Base-by-base conservation (phyloP, 345 rosid species). In the Salix caprea region DNA sequence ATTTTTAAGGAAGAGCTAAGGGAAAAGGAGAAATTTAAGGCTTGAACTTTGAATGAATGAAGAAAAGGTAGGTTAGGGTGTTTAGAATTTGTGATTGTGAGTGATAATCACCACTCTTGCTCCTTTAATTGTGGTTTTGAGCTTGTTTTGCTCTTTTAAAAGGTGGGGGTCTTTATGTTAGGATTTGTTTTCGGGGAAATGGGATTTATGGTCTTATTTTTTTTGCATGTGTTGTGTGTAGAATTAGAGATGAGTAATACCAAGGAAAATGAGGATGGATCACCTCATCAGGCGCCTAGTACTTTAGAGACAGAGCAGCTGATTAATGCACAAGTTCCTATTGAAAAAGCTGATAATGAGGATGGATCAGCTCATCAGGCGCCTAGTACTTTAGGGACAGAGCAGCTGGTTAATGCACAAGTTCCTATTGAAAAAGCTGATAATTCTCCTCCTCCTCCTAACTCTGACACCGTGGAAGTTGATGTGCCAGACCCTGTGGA, bases 221-320 rank as follows among this genome's bases (percentile, higher is more conserved):
- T 11, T 40, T 42, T 39, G 21, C 12, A 18, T 19, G 18, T 67
- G 18, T 37, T 44, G 11, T 9, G 8, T 10, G 7, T 58, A 76
- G 77, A 67, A n/a, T 74, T 18, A 61, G 70, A 76, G 30, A 81
- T 79, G 81, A 72, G 48, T 69, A 65, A 72, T 81, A 37, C 76
- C 11, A 70, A 75, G 21, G 83, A 76, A 67, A 77, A 58, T 58
- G 74, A 71, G 67, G 85, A 76, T 24, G 79, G 67, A 26, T 40
- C 74, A 3, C 36, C 39, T 23, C 39, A 18, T 24, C 72, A 52
- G 18, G 28, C 50, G 70, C 64, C 76, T 2, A 66, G 24, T 30
- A 64, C 76, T 73, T 26, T 75, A 30, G 46, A 15, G 32, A 16
- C 10, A 50, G 26, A 52, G 15, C 36, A 13, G 30, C 60, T 36